A percentile compares a stretch with the other conserved stretches of the same genome.
phyloP scores from a whole-genome alignment of 1,284 basidiomycete species.

The Ceratobasidium sp. region DNA sequence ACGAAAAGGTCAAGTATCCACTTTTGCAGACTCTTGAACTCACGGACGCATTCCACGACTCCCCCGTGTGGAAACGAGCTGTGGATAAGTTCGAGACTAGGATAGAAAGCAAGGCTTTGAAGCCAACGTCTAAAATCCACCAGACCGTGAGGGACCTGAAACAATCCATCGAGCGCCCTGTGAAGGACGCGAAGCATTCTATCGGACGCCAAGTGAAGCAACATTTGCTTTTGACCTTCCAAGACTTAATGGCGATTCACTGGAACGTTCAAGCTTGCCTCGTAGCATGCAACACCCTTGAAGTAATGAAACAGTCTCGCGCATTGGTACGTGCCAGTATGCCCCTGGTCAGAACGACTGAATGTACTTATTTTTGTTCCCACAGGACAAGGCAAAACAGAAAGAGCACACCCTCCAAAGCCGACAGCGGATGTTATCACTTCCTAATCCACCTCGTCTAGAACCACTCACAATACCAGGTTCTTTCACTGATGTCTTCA shows the following conservation, averaged over 20 bases:
- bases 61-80: constrained; percentile 28
- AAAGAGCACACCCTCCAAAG: neutral
- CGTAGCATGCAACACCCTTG: constrained; percentile 1
- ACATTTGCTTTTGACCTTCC: constrained; percentile 20
- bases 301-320: neutral
- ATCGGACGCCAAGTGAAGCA: neutral
- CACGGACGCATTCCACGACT: constrained; percentile 28
- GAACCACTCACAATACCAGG: neutral
- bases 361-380: neutral
- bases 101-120: constrained; percentile 17
- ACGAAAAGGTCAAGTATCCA: constrained; percentile 35
- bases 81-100: constrained; percentile 32
- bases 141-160: constrained; percentile 28
- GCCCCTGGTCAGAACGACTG: neutral
- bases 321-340: neutral
- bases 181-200: too few species aligned
- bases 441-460: neutral
- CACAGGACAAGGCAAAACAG: neutral
- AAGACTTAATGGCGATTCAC: constrained; percentile 10
- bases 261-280: constrained; percentile 15
- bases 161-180: neutral
- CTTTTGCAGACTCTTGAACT: neutral
- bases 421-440: constrained; percentile 5
- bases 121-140: constrained; percentile 18
- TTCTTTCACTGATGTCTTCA: too few species aligned